Conservation (phyloP, 306 rosid species). For the Cyamopsis tetragonoloba region DNA sequence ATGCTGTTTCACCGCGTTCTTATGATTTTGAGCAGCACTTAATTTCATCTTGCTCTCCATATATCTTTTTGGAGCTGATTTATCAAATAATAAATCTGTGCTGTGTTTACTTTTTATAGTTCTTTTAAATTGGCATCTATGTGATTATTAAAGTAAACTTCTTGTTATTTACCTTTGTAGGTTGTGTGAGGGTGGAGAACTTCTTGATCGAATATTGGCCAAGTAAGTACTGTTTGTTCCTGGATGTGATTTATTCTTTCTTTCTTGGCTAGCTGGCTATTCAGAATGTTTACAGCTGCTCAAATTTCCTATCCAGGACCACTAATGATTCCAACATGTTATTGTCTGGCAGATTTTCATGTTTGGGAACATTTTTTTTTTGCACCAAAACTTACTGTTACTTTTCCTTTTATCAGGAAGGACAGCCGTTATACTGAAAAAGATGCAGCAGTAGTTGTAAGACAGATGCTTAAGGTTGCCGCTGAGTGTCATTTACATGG, state of each 20-base stretch:
- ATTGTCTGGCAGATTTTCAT: neutral
- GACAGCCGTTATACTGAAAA: slow-evolving; percentile 94
- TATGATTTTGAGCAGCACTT: slow-evolving; percentile 20
- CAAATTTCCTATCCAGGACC: slow-evolving; percentile 6
- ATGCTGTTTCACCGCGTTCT: neutral
- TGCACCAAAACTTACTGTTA: slow-evolving; percentile 17
- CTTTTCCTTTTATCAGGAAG: slow-evolving; percentile 58
- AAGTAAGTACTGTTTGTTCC: slow-evolving; percentile 57
- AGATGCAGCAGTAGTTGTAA: slow-evolving; percentile 91
- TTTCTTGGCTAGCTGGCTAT: neutral
- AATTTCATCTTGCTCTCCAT: neutral
- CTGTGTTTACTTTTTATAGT: neutral
- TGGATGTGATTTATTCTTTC: slow-evolving; percentile 4
- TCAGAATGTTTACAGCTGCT: neutral
- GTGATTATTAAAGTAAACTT: neutral
- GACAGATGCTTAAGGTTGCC: slow-evolving; percentile 99
- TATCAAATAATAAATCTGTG: slow-evolving; percentile 13
- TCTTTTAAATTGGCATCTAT: neutral
- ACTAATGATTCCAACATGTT: neutral
- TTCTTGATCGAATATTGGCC: slow-evolving; percentile 89
- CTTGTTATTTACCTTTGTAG: slow-evolving; percentile 33
- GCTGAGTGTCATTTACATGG: slow-evolving; percentile 99
- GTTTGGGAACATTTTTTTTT: neutral
- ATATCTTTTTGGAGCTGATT: slow-evolving; percentile 18
- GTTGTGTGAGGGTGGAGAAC: slow-evolving; percentile 98